These are phyloP conservation scores for Phalaenopsis hybrid DNA, from an alignment of 116 monocot species.

Conservation along the genomic window DNA sequence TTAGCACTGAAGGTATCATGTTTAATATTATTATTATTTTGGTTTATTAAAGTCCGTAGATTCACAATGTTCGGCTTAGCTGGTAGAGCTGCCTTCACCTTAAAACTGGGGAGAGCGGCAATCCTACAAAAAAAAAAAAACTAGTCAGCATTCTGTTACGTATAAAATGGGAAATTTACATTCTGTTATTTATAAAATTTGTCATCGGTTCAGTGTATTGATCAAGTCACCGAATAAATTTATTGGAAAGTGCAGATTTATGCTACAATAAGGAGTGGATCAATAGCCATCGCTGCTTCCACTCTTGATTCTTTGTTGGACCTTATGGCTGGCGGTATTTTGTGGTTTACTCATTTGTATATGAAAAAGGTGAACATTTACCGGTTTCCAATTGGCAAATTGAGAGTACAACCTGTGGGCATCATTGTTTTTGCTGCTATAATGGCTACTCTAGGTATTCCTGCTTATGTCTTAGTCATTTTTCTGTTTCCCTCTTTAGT, in stretches of 20 bases:
- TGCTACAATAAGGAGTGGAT: slow-evolving; percentile 87
- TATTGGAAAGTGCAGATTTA: slow-evolving; percentile 40
- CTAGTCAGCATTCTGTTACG: no score
- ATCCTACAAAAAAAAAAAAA: not conserved
- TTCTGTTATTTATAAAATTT: not conserved
- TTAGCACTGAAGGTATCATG: slow-evolving; percentile 64
- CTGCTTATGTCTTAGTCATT: not conserved
- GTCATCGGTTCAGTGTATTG: not conserved
- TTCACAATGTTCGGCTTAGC: no score
- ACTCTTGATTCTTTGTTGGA: slow-evolving; percentile 91
- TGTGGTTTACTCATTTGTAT: slow-evolving; percentile 93
- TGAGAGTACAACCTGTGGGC: slow-evolving; percentile 91
- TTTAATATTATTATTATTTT: slow-evolving; percentile 16
- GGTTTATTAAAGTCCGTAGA: not conserved
- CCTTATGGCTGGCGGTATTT: slow-evolving; percentile 93
- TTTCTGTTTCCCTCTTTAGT: not conserved
- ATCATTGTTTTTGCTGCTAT: slow-evolving; percentile 94
- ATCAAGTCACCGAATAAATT: not conserved
- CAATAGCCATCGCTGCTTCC: slow-evolving; percentile 90
- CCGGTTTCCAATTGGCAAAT: slow-evolving; percentile 87
- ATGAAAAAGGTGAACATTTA: slow-evolving; percentile 92
- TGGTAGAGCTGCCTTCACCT: no score
- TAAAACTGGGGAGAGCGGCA: not conserved
- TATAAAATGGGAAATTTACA: not conserved
- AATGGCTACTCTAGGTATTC: slow-evolving; percentile 89